These are phyloP conservation scores for Neocallimastix lanati DNA, from an alignment of 192 early-diverging fungal species.

Conservation along the genomic window DNA sequence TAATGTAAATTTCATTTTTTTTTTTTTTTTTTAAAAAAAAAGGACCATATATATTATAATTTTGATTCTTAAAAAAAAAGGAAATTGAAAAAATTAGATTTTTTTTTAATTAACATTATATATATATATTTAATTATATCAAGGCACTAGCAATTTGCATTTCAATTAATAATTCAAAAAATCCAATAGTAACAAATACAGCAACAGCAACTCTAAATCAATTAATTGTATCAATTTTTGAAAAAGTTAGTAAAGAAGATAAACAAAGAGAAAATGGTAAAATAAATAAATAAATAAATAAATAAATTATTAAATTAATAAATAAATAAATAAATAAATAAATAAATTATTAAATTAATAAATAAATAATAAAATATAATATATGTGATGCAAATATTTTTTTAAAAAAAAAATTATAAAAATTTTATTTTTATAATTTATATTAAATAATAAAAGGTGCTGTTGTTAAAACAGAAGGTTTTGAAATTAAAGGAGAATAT, in stretches of 20 bases:
- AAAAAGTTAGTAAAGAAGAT: constrained; percentile 57
- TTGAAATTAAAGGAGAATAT: constrained; percentile 2
- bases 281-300: neutral
- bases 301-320: no score
- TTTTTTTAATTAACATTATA: no score
- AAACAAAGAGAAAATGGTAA: constrained; percentile 8
- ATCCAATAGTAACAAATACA: constrained; percentile 62
- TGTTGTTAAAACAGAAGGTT: neutral
- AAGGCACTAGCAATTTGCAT: neutral
- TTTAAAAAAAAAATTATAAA: neutral
- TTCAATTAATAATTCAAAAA: neutral
- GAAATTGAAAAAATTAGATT: no score
- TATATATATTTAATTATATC: no score
- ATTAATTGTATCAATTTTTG: constrained; percentile 66
- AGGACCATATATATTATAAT: no score
- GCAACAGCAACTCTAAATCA: constrained; percentile 72
- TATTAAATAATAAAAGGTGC: neutral
- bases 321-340: no score
- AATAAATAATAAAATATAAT: no score
- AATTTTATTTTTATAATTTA: neutral
- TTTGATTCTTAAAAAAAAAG: no score
- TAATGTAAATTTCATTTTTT: neutral
- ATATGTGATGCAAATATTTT: no score
- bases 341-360: no score
- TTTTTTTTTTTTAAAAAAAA: no score